Percentiles rank a stretch among this genome's conserved stretches.
phyloP scores from a whole-genome alignment of 371 early-diverging fungal genomes.

The Apophysomyces elegans region DNA sequence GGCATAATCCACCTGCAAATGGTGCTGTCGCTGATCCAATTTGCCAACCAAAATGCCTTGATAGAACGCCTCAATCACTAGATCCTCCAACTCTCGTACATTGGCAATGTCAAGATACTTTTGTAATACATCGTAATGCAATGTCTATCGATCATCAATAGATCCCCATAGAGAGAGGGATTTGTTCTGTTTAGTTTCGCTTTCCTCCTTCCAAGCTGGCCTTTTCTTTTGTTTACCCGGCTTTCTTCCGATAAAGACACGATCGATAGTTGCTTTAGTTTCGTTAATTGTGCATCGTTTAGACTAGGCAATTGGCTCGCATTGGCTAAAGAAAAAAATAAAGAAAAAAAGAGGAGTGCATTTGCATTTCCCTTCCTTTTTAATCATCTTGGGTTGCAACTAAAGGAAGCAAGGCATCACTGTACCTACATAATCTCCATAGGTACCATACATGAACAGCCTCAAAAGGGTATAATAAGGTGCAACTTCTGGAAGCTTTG shows the following conservation, averaged over 20 bases:
- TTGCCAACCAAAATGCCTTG: constrained; percentile 77
- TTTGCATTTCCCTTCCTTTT: too few relatives aligned
- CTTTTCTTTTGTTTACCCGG: constrained; percentile 51
- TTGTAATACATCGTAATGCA: constrained; percentile 68
- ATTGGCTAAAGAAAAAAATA: constrained; percentile 40
- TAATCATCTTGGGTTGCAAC: not conserved
- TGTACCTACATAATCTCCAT: constrained; percentile 76
- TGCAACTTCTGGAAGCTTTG: constrained; percentile 56
- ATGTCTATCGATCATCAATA: constrained; percentile 40
- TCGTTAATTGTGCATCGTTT: constrained; percentile 63
- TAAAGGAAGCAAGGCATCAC: not conserved
- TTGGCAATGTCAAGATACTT: constrained; percentile 71
- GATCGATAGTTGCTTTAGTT: constrained; percentile 78
- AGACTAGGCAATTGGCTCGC: constrained; percentile 61
- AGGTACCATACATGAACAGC: constrained; percentile 83
- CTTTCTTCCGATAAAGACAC: constrained; percentile 70
- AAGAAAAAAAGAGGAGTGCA: too few relatives aligned
- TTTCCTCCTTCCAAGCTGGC: not conserved
- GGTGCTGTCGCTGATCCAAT: constrained; percentile 78
- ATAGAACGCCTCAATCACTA: constrained; percentile 87
- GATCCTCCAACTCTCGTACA: constrained; percentile 82
- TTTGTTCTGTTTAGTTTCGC: not conserved
- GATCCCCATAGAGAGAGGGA: not conserved
- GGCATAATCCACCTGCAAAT: constrained; percentile 77
- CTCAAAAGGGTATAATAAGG: constrained; percentile 65